Evolutionary conservation across 2,329 filamentous ascomycete genomes (phyloP), one percentile per base, ranked within the genome.

Genomic region (Exserohilum turcica): DNA sequence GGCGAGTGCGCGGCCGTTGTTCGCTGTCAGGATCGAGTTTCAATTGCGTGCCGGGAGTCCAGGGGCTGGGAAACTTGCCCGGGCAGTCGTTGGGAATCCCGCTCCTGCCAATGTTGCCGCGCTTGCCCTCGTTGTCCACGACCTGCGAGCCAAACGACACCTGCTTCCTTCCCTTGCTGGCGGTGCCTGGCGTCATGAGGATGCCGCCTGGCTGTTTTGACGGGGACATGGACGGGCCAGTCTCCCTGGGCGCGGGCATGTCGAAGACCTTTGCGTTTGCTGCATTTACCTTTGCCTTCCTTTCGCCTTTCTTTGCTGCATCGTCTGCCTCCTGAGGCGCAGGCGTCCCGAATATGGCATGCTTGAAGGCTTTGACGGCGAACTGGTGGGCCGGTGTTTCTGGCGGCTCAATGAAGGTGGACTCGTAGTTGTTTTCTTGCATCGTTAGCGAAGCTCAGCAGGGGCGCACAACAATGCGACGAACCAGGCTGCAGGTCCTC

Each of bases 371-470:
- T 64, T 86, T 85, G 50, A 86, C 82, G 15, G 85, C 85, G 68
- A 89, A 89, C 18, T 87, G 79, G 40, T 85, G 85, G 40, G 85
- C 86, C 7, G 86, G 86, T 1, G 86, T 88, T 60, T 86, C 84
- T 43, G 84, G 85, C 6, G 81, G 76, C 36, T 86, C 84, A 53
- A 81, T 66, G 53, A 77, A 73, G 36, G 74, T 76, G n/a, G 74
- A 75, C 38, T 77, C 68, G 52, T 70, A 67, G 16, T 64, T 65
- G 47, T 62, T 62, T 57, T 73, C 71, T 73, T 37, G 9, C 27
- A 27, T 7, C 5, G 47, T 72, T 40, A 68, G 64, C 32, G 43
- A 43, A 10, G 13, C 27, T 28, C 9, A 31, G n/a, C 18, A 13
- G 31, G 24, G 31, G 52, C 42, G 31, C 33, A 43, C 10, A 16